These are phyloP conservation scores for Fragilaria radians DNA, from an alignment of 108 stramenopile genomes.

Conservation along the genomic window DNA sequence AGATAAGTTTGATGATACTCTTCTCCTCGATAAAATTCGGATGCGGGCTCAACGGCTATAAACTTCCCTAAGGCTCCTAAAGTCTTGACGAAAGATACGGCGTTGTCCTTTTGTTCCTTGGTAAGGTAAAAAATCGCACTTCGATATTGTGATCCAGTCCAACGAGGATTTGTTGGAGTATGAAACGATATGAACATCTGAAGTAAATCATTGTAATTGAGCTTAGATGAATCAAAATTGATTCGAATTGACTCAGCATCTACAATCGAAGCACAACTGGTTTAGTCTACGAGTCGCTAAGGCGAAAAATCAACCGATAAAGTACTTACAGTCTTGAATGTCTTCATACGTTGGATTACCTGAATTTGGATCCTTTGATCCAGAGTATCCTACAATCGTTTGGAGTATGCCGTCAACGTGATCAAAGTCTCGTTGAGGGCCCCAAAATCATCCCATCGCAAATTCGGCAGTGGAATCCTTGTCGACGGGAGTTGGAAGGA, in stretches of 20 bases:
- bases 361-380: conserved; percentile 10
- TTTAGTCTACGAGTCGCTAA: neutral
- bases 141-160: conserved; percentile 29
- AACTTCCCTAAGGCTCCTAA: conserved; percentile 5
- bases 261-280: neutral
- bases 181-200: conserved; percentile 21
- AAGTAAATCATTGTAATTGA: conserved; percentile 20
- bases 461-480: conserved; percentile 18
- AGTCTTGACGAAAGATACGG: conserved; percentile 10
- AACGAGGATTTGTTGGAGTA: conserved; percentile 31
- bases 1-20: conserved; percentile 46
- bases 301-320: neutral
- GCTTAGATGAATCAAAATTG: conserved; percentile 15
- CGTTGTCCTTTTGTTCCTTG: conserved; percentile 17
- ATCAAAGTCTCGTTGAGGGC: conserved; percentile 43
- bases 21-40: conserved; percentile 34
- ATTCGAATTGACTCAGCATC: conserved; percentile 35
- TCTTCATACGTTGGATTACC: conserved; percentile 31
- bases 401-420: conserved; percentile 24
- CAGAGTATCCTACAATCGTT: conserved; percentile 35
- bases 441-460: conserved; percentile 48
- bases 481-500: conserved; percentile 14
- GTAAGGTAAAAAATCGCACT: conserved; percentile 26
- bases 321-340: conserved; percentile 26
- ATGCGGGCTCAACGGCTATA: conserved; percentile 24